Evolutionary conservation across 768 basidiomycete genomes (phyloP).

Genomic region (Pholiota microspora): DNA sequence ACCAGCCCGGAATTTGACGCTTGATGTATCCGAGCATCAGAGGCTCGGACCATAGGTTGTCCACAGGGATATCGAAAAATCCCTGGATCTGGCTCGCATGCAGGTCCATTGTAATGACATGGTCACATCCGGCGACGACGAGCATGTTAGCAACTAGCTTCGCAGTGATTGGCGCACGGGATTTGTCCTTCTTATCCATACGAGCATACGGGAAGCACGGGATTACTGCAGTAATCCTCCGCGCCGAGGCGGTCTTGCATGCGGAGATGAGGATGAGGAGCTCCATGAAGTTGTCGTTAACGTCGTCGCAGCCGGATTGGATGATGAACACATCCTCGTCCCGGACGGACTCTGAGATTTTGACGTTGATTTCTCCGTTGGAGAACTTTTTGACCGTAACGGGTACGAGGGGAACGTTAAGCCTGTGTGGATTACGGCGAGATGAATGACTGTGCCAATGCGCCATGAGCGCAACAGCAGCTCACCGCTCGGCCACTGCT

Average conservation of each 20-base stretch:
- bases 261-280: slow-evolving; percentile 98
- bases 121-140: slow-evolving; percentile 94
- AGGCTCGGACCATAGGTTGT: slow-evolving; percentile 96
- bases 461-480: slow-evolving; percentile 44
- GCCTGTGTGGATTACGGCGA: slow-evolving; percentile 50
- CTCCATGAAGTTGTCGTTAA: slow-evolving; percentile 98
- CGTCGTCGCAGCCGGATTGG: slow-evolving; percentile 85
- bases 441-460: slow-evolving; percentile 51
- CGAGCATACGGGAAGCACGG: slow-evolving; percentile 97
- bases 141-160: slow-evolving; percentile 99
- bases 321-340: slow-evolving; percentile 99
- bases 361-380: slow-evolving; percentile 94
- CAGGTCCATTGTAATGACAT: slow-evolving; percentile 99
- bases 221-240: slow-evolving; percentile 95
- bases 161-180: slow-evolving; percentile 93
- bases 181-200: slow-evolving; percentile 98
- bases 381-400: slow-evolving; percentile 89
- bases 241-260: slow-evolving; percentile 94
- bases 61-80: slow-evolving; percentile 98
- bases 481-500: slow-evolving; percentile 96
- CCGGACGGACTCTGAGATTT: slow-evolving; percentile 91
- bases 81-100: slow-evolving; percentile 98
- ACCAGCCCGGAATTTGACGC: slow-evolving; percentile 80
- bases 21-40: slow-evolving; percentile 94
- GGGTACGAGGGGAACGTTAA: slow-evolving; percentile 83